Base-by-base conservation (phyloP, 805 yeast genomes). In the Candida incommunis region DNA sequence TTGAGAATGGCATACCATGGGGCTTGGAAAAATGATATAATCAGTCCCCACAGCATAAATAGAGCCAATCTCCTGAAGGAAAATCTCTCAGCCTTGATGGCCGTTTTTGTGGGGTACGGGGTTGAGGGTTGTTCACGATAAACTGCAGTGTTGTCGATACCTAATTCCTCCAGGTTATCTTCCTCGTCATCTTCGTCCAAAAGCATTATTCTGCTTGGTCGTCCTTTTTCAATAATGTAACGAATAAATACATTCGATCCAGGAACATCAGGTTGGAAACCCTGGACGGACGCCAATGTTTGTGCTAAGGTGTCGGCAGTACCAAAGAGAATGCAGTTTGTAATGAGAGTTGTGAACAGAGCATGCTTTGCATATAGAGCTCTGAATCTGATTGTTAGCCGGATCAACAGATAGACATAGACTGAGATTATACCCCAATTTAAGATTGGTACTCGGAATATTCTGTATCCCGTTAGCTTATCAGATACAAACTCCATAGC, bases 301-400 rank as follows among this genome's bases (percentile, higher is more conserved):
- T 90, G 97, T 0, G 97, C 97, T 50, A 88, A 58, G 0, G 88
- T 76, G 59, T 90, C 97, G 0, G 96, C 87, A n/a, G 86, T 77
- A 0, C 95, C 96, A 59, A 78, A 84, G 3, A 90, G 66, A 3
- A 88, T 77, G 23, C 83, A 63, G 56, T 90, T 90, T 1, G 96
- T 80, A 22, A 79, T 74, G 47, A 85, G 74, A 29, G 87, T 83
- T 15, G 96, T 85, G n/a, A 80, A 59, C 24, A 86, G 62, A 1
- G 92, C 78, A 42, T 77, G 75, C 46, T 65, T 69, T 48, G 73
- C 71, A 59, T 87, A 87, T 13, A 62, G 45, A 26, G 42, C 48
- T 20, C 51, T 51, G 52, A 62, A 66, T 25, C 55, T 48, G 26
- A 54, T 47, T 15, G 62, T 54, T 47, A 67, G 51, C 29, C 66